A percentile compares a stretch with the other conserved stretches of the same genome.
phyloP scores from a whole-genome alignment of 1,284 basidiomycete genomes.

The Marasmius oreades region DNA sequence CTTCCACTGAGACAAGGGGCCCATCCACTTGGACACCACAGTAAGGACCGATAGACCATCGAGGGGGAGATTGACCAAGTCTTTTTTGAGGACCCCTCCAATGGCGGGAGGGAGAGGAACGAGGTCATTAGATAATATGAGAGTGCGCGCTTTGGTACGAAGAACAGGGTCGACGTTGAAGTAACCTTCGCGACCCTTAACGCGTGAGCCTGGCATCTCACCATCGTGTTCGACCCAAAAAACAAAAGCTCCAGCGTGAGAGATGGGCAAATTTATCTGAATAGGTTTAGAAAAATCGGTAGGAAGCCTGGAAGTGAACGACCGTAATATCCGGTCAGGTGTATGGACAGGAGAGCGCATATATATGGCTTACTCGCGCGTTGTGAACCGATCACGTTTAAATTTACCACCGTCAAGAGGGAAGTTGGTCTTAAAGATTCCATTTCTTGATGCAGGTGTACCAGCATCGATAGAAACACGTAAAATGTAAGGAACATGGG shows the following conservation, averaged over 20 bases:
- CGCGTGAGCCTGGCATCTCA: slow-evolving; percentile 48
- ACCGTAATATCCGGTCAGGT: slow-evolving; percentile 21
- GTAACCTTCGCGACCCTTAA: slow-evolving; percentile 83
- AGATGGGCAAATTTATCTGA: slow-evolving; percentile 90
- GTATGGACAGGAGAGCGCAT: slow-evolving; percentile 3
- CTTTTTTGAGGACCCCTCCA: slow-evolving; percentile 44
- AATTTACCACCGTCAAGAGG: slow-evolving; percentile 89
- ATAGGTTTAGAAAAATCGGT: slow-evolving; percentile 84
- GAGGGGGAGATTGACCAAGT: slow-evolving; percentile 67
- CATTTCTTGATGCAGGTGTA: slow-evolving; percentile 83
- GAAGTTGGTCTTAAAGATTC: slow-evolving; percentile 91
- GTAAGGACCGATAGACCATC: slow-evolving; percentile 86
- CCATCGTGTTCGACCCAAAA: slow-evolving; percentile 92
- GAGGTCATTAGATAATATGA: slow-evolving; percentile 62
- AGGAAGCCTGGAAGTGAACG: slow-evolving; percentile 54
- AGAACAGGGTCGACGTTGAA: slow-evolving; percentile 95
- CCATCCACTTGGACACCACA: slow-evolving; percentile 97
- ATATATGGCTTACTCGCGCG: slow-evolving; percentile 63
- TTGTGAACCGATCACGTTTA: slow-evolving; percentile 70
- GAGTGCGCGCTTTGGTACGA: slow-evolving; percentile 64
- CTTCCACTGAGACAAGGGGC: slow-evolving; percentile 72
- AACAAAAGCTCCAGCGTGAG: slow-evolving; percentile 90
- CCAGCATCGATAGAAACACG: slow-evolving; percentile 88
- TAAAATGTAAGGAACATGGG: slow-evolving; percentile 84
- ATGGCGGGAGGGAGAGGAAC: slow-evolving; percentile 46